Evolutionary conservation across 1,284 basidiomycete species (phyloP), one percentile per base, ranked within the genome.

Genomic region (Cryptococcus sp.): DNA sequence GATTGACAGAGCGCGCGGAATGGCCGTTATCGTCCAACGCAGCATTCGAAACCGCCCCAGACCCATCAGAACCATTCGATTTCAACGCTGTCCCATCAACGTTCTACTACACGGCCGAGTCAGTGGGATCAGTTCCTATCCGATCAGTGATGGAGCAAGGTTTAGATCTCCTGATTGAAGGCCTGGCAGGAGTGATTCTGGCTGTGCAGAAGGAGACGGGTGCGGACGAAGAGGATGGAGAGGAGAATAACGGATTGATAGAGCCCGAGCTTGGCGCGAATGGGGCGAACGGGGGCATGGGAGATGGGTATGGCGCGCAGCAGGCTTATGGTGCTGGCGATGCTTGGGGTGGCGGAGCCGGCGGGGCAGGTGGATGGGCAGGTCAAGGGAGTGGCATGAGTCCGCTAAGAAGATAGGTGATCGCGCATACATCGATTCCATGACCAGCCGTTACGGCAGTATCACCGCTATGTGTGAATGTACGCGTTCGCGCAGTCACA

Each of bases 71-170:
- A 70, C 81, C 83, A 2, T 96, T 95, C 70, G 91, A 96, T 75
- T 96, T 86, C 77, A 85, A 86, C 56, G 90, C 91, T 45, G 88
- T 91, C 71, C 90, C 93, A 1, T 83, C 85, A 41, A 89, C 88
- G 70, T 97, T 92, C 78, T 97, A 96, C 78, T 86, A 93, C 67
- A 88, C 91, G 61, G 89, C 94, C 3, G 93, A 97, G 79, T 90
- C 90, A 15, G 91, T 92, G 61, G 93, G 93, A 7, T 91, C 89
- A 69, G 79, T 97, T 25, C 85, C 86, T 7, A 91, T 93, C 1
- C 87, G 91, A 69, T 91, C 93, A 70, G 91, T 94, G 4, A 86
- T 96, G 4, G 86, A 90, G 51, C 75, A 93, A 86, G 91, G 90
- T 38, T 83, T 93, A 23, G 83, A 86, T 50, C 88, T 91, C 73